Conservation (phyloP, 2,329 filamentous ascomycete genomes). For the Mollisia scopiformis region DNA sequence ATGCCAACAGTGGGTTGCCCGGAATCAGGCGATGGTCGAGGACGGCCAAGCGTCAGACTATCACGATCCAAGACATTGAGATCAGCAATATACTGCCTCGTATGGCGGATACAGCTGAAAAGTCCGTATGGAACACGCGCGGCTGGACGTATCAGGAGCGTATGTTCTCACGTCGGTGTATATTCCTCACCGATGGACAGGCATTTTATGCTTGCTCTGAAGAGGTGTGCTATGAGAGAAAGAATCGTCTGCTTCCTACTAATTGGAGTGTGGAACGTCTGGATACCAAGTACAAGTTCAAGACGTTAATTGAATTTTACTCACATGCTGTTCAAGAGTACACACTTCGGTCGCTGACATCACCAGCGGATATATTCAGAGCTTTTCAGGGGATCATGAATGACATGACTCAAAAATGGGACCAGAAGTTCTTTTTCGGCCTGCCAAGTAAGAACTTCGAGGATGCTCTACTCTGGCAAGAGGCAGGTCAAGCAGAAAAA, state of each 20-base stretch:
- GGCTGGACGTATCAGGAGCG: conserved; percentile 9
- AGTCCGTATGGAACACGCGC: conserved; percentile 10
- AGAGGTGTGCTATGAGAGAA: not conserved
- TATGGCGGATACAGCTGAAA: conserved; percentile 5
- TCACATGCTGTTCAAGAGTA: conserved; percentile 2
- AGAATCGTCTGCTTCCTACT: not conserved
- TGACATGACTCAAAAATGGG: conserved; percentile 2
- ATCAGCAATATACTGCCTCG: conserved; percentile 8
- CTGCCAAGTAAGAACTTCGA: not conserved
- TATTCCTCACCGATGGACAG: conserved; percentile 6
- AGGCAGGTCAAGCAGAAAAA: not conserved
- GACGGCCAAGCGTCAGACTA: conserved; percentile 3
- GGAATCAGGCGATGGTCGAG: conserved; percentile 5
- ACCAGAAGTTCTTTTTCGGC: conserved; percentile 2
- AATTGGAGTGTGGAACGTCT: not conserved
- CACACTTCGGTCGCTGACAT: conserved; percentile 3
- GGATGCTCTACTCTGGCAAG: conserved; percentile 8
- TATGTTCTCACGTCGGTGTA: conserved; percentile 2
- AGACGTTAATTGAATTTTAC: not conserved
- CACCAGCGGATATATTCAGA: conserved; percentile 6
- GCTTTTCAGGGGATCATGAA: conserved; percentile 6
- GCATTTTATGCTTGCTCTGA: conserved; percentile 5
- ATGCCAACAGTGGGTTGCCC: conserved; percentile 8
- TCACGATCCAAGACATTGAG: conserved; percentile 8
- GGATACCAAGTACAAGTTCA: not conserved